Evolutionary conservation across 2,329 filamentous ascomycete species (phyloP), one percentile per base, ranked within the genome.

Genomic region (Meredithiella fracta): DNA sequence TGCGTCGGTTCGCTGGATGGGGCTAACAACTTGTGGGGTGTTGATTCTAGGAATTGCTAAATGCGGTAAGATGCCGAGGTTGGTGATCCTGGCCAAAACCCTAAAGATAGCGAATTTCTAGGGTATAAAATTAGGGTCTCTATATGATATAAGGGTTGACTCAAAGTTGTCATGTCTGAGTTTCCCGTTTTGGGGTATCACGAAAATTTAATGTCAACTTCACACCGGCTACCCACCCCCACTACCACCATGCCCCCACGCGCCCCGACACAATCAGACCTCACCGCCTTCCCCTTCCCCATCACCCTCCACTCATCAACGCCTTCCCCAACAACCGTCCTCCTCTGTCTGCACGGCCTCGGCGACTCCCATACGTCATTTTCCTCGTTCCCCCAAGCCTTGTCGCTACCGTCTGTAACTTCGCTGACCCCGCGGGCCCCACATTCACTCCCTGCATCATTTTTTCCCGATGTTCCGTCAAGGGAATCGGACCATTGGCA

Each of bases 281-380:
- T 80, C 60, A 63, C 69, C 40, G 64, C 64, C 47, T 67, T 77
- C 54, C 68, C 69, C 11, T 64, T 73, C 58, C 68, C 69, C 11
- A 63, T 73, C 58, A 68, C 71, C 53, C 65, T 76, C 49, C 69
- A 75, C 61, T 75, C 71, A 64, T 75, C 75, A 44, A 66, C 70
- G 26, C 78, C 84, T 59, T 76, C 77, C 11, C 79, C 83, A 8
- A 85, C 81, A 47, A 83, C 90, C 62, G 74, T 94, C 62, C 79
- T 94, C 60, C 70, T 94, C 64, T 77, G 94, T 53, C 79, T 94
- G 58, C 89, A 94, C 67, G 88, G 88, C 60, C 77, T 94, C 11
- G 89, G 89, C 60, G 89, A 94, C 69, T 80, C 77, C 34, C 77
- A 86, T 59, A 64, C 66, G 2, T 74, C 85, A 37, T 94, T 92